phyloP scores from a whole-genome alignment of 805 yeast species.

The Metschnikowia colocasiae region DNA sequence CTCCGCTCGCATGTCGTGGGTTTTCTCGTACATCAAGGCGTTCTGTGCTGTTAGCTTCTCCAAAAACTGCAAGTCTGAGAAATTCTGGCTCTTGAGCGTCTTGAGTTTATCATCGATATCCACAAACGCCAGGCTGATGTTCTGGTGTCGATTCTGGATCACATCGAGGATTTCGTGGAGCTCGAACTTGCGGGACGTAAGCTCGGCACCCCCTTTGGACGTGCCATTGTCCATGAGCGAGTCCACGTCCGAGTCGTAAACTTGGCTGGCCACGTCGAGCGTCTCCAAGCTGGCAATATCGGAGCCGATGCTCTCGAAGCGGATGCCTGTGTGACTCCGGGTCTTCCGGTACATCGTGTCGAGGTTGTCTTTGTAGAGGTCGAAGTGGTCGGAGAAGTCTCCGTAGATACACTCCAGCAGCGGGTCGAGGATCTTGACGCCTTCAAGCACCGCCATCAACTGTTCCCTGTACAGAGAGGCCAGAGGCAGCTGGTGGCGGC shows the following conservation, averaged over 20 bases:
- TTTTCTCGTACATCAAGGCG: slow-evolving; percentile 15
- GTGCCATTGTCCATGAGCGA: slow-evolving; percentile 21
- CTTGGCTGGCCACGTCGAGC: neutral
- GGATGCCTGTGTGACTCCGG: neutral
- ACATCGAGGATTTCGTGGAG: slow-evolving; percentile 12
- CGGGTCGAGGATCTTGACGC: slow-evolving; percentile 19
- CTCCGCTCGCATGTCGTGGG: slow-evolving; percentile 15
- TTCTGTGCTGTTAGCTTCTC: slow-evolving; percentile 12
- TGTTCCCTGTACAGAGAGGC: neutral
- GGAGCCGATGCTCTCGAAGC: neutral
- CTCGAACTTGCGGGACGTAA: slow-evolving; percentile 7
- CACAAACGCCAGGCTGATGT: slow-evolving; percentile 8
- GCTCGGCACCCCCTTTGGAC: neutral
- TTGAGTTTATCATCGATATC: slow-evolving; percentile 8
- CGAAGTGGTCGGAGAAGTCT: slow-evolving; percentile 11
- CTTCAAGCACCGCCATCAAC: slow-evolving; percentile 12
- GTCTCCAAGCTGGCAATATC: slow-evolving; percentile 9
- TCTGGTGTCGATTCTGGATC: slow-evolving; percentile 12
- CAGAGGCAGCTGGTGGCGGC: neutral
- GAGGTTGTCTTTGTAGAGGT: slow-evolving; percentile 11
- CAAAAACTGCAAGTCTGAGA: slow-evolving; percentile 14
- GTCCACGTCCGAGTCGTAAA: slow-evolving; percentile 17
- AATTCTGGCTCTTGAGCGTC: slow-evolving; percentile 12
- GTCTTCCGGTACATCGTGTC: slow-evolving; percentile 8
- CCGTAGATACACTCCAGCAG: slow-evolving; percentile 16